A percentile compares a stretch with the other conserved stretches of the same genome.
phyloP scores from a whole-genome alignment of 106 monocot species.

The Platanthera guangdongensis region DNA sequence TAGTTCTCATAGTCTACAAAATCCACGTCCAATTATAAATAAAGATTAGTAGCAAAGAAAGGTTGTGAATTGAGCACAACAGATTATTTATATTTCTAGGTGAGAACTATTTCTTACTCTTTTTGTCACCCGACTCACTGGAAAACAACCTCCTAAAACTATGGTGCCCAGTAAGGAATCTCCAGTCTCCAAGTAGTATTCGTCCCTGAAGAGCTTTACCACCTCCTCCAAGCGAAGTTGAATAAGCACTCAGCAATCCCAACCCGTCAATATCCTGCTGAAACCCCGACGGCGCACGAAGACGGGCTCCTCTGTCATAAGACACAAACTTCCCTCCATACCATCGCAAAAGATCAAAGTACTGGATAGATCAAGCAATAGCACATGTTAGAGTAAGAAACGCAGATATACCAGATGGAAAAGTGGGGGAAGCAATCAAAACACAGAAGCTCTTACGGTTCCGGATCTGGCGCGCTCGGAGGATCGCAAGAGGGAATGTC shows the following conservation, averaged over 20 bases:
- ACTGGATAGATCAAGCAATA: background rate
- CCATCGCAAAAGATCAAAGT: conserved; percentile 21
- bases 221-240: conserved; percentile 43
- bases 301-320: conserved; percentile 3
- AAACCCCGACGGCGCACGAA: background rate
- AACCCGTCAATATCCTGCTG: conserved; percentile 16
- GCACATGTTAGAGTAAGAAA: background rate
- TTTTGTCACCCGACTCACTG: conserved; percentile 48
- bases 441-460: conserved; percentile 20
- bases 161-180: conserved; percentile 55
- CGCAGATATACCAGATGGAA: background rate
- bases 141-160: conserved; percentile 65
- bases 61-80: background rate
- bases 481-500: conserved; percentile 55
- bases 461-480: conserved; percentile 38
- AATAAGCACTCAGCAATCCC: conserved; percentile 46
- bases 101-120: conserved; percentile 39
- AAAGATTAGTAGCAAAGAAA: conserved; percentile 6
- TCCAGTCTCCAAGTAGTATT: conserved; percentile 33
- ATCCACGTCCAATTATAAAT: background rate
- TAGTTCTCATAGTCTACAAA: conserved; percentile 84
- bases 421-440: background rate
- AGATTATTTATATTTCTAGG: background rate
- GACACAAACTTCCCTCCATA: conserved; percentile 19
- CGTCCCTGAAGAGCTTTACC: conserved; percentile 15